Base-by-base conservation (phyloP, 2,329 filamentous ascomycete species). In the Ophiostoma pallidulum region DNA sequence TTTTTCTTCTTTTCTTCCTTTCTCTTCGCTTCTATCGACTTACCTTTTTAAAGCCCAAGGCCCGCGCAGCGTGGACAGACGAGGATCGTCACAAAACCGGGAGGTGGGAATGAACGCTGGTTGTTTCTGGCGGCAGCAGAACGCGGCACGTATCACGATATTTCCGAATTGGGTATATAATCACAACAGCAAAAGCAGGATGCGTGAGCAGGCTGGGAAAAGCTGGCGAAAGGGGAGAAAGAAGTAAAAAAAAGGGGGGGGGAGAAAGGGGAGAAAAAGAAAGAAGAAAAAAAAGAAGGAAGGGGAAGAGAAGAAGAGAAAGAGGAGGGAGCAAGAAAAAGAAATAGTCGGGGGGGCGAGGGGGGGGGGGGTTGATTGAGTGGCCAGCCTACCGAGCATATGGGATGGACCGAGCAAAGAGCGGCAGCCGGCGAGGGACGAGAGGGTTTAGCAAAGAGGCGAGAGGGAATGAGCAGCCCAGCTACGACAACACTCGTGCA, bases 301-400 rank as follows among this genome's bases (percentile, higher is more conserved):
- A 33, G 26, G 14, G 20, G 29, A 35, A 45, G 24, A 45, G 33
- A 19, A 32, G 28, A 39, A 40, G 47, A 47, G n/a, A 35, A n/a
- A 29, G 41, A 31, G 41, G 42, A 44, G 38, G 18, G 41, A 33
- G 29, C 28, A 22, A 40, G 41, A 41, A 48, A 48, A 31, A 33
- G 37, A 49, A 48, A 40, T 22, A 33, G 56, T 22, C 43, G 52
- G 49, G 59, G 59, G 52, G 59, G 48, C 40, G 39, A 59, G 59
- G 52, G 59, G 48, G 44, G 39, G 24, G 36, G 48, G 45, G 49
- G 44, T 19, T 37, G 35, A 10, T 36, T 8, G 45, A 38, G 39
- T 18, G 39, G 49, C 49, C 53, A n/a, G n/a, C n/a, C n/a, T n/a
- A n/a, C n/a, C n/a, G n/a, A n/a, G n/a, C 53, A 55, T 55, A 52